Conservation (phyloP, 768 basidiomycete species). For the Leccinum arenicola region DNA sequence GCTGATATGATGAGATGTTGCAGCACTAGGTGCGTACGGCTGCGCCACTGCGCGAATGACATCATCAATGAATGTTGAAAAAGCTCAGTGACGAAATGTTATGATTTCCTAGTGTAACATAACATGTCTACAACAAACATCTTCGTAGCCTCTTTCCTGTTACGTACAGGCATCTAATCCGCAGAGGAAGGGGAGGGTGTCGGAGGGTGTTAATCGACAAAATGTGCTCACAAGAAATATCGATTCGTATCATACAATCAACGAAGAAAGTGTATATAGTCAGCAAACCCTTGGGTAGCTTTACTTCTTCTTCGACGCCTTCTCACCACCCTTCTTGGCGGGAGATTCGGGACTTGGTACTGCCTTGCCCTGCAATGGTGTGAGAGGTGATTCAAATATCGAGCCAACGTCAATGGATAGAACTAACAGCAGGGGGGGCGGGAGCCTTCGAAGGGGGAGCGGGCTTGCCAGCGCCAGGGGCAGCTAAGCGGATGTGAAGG, state of each 20-base stretch:
- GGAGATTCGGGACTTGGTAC: constrained; percentile 25
- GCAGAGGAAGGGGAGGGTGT: neutral
- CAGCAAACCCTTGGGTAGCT: neutral
- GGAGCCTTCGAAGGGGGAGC: constrained; percentile 21
- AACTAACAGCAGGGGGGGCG: constrained; percentile 19
- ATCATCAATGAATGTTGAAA: neutral
- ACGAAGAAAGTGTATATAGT: neutral
- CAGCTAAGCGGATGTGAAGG: constrained; percentile 6
- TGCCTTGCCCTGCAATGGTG: constrained; percentile 19
- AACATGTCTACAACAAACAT: constrained; percentile 7
- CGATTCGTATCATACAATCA: constrained; percentile 7
- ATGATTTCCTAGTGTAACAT: neutral
- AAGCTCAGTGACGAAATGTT: neutral
- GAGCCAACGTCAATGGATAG: neutral
- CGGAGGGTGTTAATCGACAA: neutral
- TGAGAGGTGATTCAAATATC: neutral
- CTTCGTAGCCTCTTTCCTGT: neutral
- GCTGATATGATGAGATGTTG: neutral
- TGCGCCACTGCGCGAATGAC: neutral
- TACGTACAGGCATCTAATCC: neutral
- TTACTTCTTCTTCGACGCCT: constrained; percentile 32
- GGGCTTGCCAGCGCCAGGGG: constrained; percentile 14
- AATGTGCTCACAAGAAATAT: neutral
- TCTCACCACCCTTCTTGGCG: constrained; percentile 26
- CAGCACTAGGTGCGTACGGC: neutral